Conservation (phyloP, 2,329 filamentous ascomycete species). For the Chrysoporthe puriensis region DNA sequence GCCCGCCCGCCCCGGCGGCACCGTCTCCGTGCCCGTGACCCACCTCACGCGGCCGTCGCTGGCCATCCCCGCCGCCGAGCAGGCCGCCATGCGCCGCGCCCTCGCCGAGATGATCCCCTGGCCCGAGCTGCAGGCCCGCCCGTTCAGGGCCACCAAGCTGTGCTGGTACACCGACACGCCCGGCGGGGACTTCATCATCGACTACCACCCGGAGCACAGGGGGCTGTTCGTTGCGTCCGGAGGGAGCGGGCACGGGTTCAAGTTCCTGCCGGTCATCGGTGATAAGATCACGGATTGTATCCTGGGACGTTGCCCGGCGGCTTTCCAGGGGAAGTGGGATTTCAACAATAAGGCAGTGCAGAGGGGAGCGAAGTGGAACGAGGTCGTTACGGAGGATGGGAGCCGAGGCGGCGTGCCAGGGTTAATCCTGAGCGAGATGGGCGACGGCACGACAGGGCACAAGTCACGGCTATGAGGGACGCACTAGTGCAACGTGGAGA, state of each 20-base stretch:
- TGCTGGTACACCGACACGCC: slow-evolving; percentile 81
- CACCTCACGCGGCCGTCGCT: slow-evolving; percentile 50
- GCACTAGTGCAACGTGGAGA: background rate
- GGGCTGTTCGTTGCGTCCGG: slow-evolving; percentile 65
- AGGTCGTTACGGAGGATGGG: slow-evolving; percentile 56
- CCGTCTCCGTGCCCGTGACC: slow-evolving; percentile 48
- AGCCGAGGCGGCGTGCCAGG: slow-evolving; percentile 54
- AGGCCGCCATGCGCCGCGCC: slow-evolving; percentile 62
- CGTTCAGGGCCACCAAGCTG: slow-evolving; percentile 64
- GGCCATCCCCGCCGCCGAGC: slow-evolving; percentile 59
- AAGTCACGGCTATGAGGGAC: slow-evolving; percentile 18
- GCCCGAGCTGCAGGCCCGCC: slow-evolving; percentile 57
- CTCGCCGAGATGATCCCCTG: slow-evolving; percentile 64
- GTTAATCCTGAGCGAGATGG: slow-evolving; percentile 49
- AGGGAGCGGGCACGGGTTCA: slow-evolving; percentile 69
- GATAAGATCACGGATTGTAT: slow-evolving; percentile 63
- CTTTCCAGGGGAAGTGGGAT: slow-evolving; percentile 59
- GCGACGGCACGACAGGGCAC: slow-evolving; percentile 28
- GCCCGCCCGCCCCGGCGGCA: slow-evolving; percentile 17
- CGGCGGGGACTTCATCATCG: slow-evolving; percentile 71
- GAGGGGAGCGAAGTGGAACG: slow-evolving; percentile 38
- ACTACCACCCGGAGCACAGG: slow-evolving; percentile 66
- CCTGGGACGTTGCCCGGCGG: slow-evolving; percentile 47
- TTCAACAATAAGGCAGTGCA: slow-evolving; percentile 61
- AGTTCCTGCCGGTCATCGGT: slow-evolving; percentile 70